phyloP scores from a whole-genome alignment of 306 rosid genomes.

The Sicyos edulis region DNA sequence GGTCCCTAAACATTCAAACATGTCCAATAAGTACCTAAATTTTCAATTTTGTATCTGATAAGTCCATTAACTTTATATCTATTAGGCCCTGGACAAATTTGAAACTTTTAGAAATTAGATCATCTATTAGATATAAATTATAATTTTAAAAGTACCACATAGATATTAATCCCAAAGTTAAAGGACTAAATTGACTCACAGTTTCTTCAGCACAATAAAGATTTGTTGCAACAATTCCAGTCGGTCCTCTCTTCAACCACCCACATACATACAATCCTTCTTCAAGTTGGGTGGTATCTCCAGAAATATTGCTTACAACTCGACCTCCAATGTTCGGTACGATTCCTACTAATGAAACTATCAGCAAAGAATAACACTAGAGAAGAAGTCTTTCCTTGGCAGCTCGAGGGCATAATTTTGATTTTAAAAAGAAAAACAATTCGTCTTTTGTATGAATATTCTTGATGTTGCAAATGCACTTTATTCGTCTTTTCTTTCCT shows the following conservation, averaged over 20 bases:
- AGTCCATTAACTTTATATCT: too few species aligned
- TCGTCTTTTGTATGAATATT: neutral
- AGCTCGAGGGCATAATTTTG: neutral
- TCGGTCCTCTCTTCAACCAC: constrained; percentile 98
- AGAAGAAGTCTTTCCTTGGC: neutral
- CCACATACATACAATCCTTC: constrained; percentile 87
- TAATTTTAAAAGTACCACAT: too few species aligned
- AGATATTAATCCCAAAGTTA: too few species aligned
- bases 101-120: too few species aligned
- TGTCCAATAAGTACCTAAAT: too few species aligned
- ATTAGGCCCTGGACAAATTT: too few species aligned
- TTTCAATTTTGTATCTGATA: too few species aligned
- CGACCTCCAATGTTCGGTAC: constrained; percentile 79
- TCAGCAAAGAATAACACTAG: neutral
- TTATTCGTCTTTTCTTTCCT: too few species aligned
- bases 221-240: constrained; percentile 91
- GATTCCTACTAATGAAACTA: constrained; percentile 48
- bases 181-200: constrained; percentile 33
- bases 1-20: too few species aligned
- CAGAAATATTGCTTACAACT: constrained; percentile 44
- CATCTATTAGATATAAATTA: too few species aligned
- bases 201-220: constrained; percentile 88
- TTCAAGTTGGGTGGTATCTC: constrained; percentile 40
- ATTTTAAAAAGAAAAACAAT: too few species aligned
- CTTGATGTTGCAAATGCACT: neutral